These are phyloP conservation scores for Logfia minima DNA, from an alignment of 129 eudicot species.

Conservation along the genomic window DNA sequence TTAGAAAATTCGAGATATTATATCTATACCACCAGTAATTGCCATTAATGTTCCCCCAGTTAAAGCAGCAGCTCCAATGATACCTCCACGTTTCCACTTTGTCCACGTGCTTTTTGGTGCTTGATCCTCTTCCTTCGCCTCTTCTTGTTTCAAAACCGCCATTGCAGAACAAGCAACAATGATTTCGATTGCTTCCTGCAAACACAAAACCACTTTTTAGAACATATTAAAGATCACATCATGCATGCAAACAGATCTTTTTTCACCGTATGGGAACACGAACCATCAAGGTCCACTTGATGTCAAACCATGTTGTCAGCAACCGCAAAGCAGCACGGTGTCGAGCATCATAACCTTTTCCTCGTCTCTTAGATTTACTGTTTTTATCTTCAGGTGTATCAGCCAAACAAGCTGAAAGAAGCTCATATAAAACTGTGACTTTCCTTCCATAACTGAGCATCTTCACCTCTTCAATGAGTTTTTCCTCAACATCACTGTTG, in stretches of 20 bases:
- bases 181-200: slow-evolving; percentile 91
- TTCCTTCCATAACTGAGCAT: slow-evolving; percentile 67
- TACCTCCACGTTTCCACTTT: slow-evolving; percentile 97
- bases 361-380: slow-evolving; percentile 42
- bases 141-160: slow-evolving; percentile 73
- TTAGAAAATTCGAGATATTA: background rate
- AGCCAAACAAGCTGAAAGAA: slow-evolving; percentile 92
- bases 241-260: background rate
- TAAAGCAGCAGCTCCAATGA: slow-evolving; percentile 97
- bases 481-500: slow-evolving; percentile 38
- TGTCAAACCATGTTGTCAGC: slow-evolving; percentile 84
- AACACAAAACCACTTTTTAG: slow-evolving; percentile 10
- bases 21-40: slow-evolving; percentile 75
- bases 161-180: slow-evolving; percentile 92
- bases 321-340: slow-evolving; percentile 96
- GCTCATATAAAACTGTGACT: slow-evolving; percentile 76
- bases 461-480: slow-evolving; percentile 57
- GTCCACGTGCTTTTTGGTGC: slow-evolving; percentile 65
- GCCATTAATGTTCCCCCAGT: slow-evolving; percentile 99
- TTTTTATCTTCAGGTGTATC: slow-evolving; percentile 52
- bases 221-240: background rate
- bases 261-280: background rate
- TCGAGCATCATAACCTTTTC: slow-evolving; percentile 88
- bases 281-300: slow-evolving; percentile 86
- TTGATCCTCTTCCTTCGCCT: slow-evolving; percentile 50